Evolutionary conservation across 2,329 filamentous ascomycete genomes (phyloP).

Genomic region (Colletotrichum cordylinicola): DNA sequence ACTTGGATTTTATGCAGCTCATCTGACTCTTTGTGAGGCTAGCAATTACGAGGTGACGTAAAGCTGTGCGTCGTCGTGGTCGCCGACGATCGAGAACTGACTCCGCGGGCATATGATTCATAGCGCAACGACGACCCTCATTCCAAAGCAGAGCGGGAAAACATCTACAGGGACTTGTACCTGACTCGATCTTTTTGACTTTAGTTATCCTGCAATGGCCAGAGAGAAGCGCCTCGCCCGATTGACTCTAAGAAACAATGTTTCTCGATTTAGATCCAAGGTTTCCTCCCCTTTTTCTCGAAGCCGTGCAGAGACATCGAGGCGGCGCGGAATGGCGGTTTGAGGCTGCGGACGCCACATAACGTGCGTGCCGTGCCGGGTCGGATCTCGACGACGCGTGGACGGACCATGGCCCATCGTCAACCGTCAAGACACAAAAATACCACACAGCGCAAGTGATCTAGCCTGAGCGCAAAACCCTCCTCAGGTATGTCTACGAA

Average conservation of each 20-base stretch:
- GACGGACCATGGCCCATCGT: neutral
- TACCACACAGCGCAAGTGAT: neutral
- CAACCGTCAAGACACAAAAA: neutral
- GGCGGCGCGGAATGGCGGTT: neutral
- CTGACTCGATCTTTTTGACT: neutral
- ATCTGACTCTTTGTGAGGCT: neutral
- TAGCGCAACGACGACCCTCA: neutral
- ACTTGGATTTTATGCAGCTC: neutral
- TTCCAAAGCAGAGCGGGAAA: neutral
- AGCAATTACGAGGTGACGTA: neutral
- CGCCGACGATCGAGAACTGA: neutral
- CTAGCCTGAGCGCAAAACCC: neutral
- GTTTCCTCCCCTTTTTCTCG: neutral
- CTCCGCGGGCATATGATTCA: neutral
- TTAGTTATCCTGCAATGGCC: neutral
- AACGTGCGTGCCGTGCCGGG: neutral
- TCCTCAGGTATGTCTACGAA: neutral
- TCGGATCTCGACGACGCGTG: neutral
- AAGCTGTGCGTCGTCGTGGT: neutral
- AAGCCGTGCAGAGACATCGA: neutral
- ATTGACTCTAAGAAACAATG: neutral
- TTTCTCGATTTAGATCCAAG: neutral
- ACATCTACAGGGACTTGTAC: neutral
- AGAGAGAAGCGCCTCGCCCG: neutral
- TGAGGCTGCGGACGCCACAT: neutral